Percentiles rank a stretch among this genome's conserved stretches.
These are phyloP conservation scores for Ceratocystis alfenasii DNA, from an alignment of 2,329 filamentous ascomycete species.

Conservation along the genomic window DNA sequence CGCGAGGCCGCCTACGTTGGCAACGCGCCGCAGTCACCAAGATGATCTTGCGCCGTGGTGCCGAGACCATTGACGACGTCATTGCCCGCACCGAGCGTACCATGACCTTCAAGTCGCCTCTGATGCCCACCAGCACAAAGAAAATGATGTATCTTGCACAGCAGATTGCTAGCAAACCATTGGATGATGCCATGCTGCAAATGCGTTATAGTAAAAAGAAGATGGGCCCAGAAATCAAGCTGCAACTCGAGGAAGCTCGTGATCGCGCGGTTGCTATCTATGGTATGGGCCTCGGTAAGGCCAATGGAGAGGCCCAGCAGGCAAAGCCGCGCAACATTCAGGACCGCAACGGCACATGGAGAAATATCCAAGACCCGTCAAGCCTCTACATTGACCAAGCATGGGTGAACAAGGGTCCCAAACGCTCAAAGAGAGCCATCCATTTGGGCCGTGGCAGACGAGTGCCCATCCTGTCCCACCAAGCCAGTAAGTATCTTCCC, in stretches of 20 bases:
- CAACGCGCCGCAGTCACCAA: conserved; percentile 75
- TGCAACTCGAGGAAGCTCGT: conserved; percentile 67
- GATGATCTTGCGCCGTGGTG: conserved; percentile 48
- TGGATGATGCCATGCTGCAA: conserved; percentile 86
- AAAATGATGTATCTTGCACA: conserved; percentile 77
- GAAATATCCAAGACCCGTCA: conserved; percentile 61
- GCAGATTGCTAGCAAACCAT: conserved; percentile 84
- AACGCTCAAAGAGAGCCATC: conserved; percentile 45
- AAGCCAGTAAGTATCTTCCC: conserved; percentile 51
- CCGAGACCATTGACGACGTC: conserved; percentile 46
- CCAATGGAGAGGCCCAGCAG: conserved; percentile 27
- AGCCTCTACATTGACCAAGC: conserved; percentile 82
- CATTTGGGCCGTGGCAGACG: conserved; percentile 65
- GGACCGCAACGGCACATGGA: conserved; percentile 61
- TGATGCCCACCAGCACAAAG: conserved; percentile 77
- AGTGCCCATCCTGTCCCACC: conserved; percentile 55
- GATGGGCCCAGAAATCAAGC: conserved; percentile 65
- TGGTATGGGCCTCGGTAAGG: conserved; percentile 66
- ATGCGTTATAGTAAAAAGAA: conserved; percentile 96
- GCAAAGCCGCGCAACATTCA: conserved; percentile 42
- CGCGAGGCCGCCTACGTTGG: conserved; percentile 58
- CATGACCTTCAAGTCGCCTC: conserved; percentile 49
- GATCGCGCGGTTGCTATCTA: conserved; percentile 67
- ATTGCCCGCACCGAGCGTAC: conserved; percentile 54
- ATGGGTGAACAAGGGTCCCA: conserved; percentile 73